phyloP scores from a whole-genome alignment of 306 rosid species.

The Datisca glomerata region DNA sequence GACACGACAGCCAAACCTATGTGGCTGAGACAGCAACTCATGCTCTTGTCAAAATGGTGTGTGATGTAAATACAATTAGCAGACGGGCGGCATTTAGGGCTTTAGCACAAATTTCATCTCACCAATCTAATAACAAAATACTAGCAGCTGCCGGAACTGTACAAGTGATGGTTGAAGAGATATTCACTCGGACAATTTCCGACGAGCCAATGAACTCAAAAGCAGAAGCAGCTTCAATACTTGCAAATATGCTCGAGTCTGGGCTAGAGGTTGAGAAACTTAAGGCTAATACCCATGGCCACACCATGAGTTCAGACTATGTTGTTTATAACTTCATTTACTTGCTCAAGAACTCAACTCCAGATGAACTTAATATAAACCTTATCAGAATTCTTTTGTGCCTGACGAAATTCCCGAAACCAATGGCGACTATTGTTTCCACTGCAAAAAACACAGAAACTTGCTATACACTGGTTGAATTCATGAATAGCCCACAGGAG shows the following conservation, averaged over 20 bases:
- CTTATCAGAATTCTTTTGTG: conserved; percentile 27
- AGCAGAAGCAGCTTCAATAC: conserved; percentile 32
- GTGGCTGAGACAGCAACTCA: conserved; percentile 35
- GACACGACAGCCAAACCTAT: conserved; percentile 15
- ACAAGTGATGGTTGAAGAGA: conserved; percentile 31
- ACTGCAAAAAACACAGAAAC: conserved; percentile 25
- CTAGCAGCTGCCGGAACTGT: conserved; percentile 29
- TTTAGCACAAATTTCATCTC: conserved; percentile 25
- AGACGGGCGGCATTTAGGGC: conserved; percentile 31
- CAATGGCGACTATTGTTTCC: conserved; percentile 15
- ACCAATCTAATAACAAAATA: conserved; percentile 20
- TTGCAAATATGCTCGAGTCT: conserved; percentile 28
- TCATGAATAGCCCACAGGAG: conserved; percentile 20
- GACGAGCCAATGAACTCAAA: conserved; percentile 27
- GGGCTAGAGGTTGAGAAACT: conserved; percentile 22
- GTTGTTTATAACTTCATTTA: conserved; percentile 22
- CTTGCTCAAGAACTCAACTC: conserved; percentile 26
- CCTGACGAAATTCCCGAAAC: conserved; percentile 18
- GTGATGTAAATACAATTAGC: conserved; percentile 16
- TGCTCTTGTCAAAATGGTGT: conserved; percentile 24
- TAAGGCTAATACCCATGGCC: conserved; percentile 21
- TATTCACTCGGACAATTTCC: conserved; percentile 24
- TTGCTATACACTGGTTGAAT: conserved; percentile 21
- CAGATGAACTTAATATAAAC: conserved; percentile 26
- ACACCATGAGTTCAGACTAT: conserved; percentile 30